Evolutionary conservation across 2,329 filamentous ascomycete species (phyloP).

Genomic region (Fusarium pilosicola): DNA sequence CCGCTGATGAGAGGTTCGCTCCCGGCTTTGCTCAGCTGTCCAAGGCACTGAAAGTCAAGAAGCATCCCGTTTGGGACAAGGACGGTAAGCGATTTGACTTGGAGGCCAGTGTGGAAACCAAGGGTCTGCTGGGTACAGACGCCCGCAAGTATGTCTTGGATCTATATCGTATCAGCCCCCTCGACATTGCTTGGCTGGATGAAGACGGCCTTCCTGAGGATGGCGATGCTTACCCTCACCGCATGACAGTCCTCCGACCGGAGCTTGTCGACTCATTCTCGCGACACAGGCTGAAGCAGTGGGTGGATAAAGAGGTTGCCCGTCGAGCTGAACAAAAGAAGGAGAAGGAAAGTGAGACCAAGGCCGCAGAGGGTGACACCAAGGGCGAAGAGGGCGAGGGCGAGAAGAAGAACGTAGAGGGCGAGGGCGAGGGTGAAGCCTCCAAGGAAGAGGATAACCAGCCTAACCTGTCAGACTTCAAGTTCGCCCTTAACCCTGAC

Average conservation of each 20-base stretch:
- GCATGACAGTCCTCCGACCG: slow-evolving; percentile 92
- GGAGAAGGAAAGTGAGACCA: slow-evolving; percentile 35
- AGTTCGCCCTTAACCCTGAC: slow-evolving; percentile 91
- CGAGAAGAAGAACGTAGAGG: slow-evolving; percentile 47
- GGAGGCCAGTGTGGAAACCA: slow-evolving; percentile 96
- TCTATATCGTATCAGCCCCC: slow-evolving; percentile 90
- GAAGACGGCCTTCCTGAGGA: slow-evolving; percentile 64
- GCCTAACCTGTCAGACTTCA: slow-evolving; percentile 88
- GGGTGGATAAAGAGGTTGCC: slow-evolving; percentile 82
- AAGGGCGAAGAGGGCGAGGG: slow-evolving; percentile 46
- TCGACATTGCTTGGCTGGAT: slow-evolving; percentile 92
- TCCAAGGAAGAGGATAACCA: slow-evolving; percentile 58
- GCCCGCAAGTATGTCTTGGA: slow-evolving; percentile 98
- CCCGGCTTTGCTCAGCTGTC: slow-evolving; percentile 90
- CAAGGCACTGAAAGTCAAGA: slow-evolving; percentile 89
- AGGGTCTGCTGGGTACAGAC: slow-evolving; percentile 96
- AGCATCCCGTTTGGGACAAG: slow-evolving; percentile 98
- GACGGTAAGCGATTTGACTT: slow-evolving; percentile 89
- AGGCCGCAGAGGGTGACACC: slow-evolving; percentile 42
- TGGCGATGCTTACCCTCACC: slow-evolving; percentile 80
- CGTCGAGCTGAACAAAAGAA: slow-evolving; percentile 59
- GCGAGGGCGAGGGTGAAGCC: slow-evolving; percentile 44
- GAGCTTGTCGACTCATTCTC: slow-evolving; percentile 90
- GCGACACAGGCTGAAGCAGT: slow-evolving; percentile 87
- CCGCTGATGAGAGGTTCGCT: slow-evolving; percentile 86